These are phyloP conservation scores for Rhypophila decipiens DNA, from an alignment of 495 filamentous ascomycete genomes.

Conservation along the genomic window DNA sequence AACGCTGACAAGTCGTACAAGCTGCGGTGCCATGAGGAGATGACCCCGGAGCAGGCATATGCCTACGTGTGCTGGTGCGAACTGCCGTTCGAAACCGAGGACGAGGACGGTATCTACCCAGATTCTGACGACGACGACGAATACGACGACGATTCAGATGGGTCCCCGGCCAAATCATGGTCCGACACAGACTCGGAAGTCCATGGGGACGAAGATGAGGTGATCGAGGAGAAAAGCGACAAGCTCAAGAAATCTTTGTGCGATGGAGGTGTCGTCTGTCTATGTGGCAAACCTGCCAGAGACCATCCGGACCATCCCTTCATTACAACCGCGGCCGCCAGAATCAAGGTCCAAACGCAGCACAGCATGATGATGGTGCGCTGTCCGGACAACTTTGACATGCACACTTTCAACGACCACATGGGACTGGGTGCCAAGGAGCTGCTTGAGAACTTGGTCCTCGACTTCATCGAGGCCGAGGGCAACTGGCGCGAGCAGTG, in stretches of 20 bases:
- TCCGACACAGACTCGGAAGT: too few relatives aligned
- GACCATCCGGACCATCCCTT: constrained; percentile 32
- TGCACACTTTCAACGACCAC: too few relatives aligned
- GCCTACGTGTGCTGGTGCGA: neutral
- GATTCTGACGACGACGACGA: too few relatives aligned
- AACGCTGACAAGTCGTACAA: neutral
- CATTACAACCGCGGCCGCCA: neutral
- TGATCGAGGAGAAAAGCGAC: neutral
- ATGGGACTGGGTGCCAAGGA: too few relatives aligned
- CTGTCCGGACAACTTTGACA: too few relatives aligned
- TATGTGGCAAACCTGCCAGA: constrained; percentile 23
- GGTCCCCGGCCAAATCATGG: too few relatives aligned
- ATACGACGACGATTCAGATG: too few relatives aligned
- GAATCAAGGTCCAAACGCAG: too few relatives aligned
- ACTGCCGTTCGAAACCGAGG: neutral
- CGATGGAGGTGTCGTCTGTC: constrained; percentile 16
- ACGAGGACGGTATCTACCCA: too few relatives aligned
- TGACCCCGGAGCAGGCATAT: neutral
- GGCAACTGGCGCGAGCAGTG: constrained; percentile 23
- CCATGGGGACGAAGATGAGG: too few relatives aligned
- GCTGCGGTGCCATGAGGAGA: neutral
- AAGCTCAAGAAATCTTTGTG: too few relatives aligned
- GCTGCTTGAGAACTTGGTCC: constrained; percentile 16
- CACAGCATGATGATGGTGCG: too few relatives aligned
- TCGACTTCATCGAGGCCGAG: constrained; percentile 22